Conservation (phyloP, 768 basidiomycete species). For the Paxillus rubicundulus region DNA sequence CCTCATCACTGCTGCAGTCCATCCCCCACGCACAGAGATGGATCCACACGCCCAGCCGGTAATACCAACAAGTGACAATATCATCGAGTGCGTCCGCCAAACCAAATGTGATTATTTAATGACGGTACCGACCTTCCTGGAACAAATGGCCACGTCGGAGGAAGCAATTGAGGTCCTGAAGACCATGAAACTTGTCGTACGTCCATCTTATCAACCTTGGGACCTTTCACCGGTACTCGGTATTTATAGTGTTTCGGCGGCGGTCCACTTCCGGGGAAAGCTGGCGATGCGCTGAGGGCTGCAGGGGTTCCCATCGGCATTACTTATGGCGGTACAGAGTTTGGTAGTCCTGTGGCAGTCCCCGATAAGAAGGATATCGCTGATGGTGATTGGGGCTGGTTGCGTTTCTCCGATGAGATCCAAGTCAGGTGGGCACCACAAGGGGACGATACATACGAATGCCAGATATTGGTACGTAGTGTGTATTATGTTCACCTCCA, state of each 20-base stretch:
- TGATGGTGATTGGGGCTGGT: constrained; percentile 19
- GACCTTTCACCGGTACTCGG: not conserved
- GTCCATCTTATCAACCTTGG: not conserved
- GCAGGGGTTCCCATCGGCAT: constrained; percentile 33
- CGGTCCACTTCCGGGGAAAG: constrained; percentile 35
- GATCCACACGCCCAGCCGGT: constrained; percentile 30
- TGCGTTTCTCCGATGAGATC: constrained; percentile 21
- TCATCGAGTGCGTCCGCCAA: constrained; percentile 34
- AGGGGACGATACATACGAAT: constrained; percentile 30
- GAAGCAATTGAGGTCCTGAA: constrained; percentile 26
- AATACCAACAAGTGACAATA: constrained; percentile 38
- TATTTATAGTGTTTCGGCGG: constrained; percentile 35
- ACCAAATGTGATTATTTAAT: constrained; percentile 31
- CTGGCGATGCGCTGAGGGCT: constrained; percentile 33
- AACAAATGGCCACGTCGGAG: constrained; percentile 32
- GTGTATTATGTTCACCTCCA: not conserved
- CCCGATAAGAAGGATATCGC: constrained; percentile 11
- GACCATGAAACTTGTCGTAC: constrained; percentile 28
- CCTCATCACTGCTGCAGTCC: constrained; percentile 18
- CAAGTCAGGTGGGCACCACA: constrained; percentile 26
- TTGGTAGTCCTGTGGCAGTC: constrained; percentile 8
- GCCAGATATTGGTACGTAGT: constrained; percentile 9
- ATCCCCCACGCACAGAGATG: constrained; percentile 24
- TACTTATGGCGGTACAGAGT: constrained; percentile 39
- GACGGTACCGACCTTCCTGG: constrained; percentile 39